Conservation (phyloP, 2,329 filamentous ascomycete species). For the Raffaelea arxii region DNA sequence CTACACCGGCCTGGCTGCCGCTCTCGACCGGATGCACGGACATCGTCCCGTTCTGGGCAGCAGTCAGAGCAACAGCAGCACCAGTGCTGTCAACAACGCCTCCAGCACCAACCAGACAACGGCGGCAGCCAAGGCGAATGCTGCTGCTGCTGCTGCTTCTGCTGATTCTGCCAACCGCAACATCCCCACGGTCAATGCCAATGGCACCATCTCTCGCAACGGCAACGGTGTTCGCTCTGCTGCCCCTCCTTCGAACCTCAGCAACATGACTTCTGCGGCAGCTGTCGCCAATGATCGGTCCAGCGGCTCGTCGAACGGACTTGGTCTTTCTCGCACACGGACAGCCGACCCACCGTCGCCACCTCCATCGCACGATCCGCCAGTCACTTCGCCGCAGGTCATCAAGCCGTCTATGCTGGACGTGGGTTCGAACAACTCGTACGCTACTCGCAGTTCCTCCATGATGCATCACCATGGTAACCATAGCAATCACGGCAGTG, state of each 20-base stretch:
- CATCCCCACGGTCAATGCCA: constrained; percentile 2
- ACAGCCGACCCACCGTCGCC: constrained; percentile 6
- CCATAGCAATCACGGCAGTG: background rate
- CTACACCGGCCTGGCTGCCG: constrained; percentile 56
- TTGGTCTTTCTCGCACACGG: constrained; percentile 3
- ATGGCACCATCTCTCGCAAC: background rate
- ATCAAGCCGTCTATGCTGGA: constrained; percentile 8
- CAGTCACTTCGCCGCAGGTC: background rate
- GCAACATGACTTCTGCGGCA: background rate
- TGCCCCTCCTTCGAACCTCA: background rate
- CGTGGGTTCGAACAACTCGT: background rate
- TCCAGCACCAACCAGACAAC: background rate
- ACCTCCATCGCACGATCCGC: constrained; percentile 3
- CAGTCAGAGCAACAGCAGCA: background rate
- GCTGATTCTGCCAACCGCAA: background rate
- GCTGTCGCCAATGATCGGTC: background rate
- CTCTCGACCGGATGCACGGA: constrained; percentile 42
- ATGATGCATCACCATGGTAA: no score
- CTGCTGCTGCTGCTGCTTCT: constrained; percentile 1
- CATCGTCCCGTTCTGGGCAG: constrained; percentile 18
- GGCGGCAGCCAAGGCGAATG: background rate
- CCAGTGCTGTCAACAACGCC: background rate
- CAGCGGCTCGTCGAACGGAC: background rate
- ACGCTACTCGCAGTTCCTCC: background rate
- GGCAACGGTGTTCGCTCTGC: background rate